These are phyloP conservation scores for Mycena rosella DNA, from an alignment of 768 basidiomycete species.

Conservation along the genomic window DNA sequence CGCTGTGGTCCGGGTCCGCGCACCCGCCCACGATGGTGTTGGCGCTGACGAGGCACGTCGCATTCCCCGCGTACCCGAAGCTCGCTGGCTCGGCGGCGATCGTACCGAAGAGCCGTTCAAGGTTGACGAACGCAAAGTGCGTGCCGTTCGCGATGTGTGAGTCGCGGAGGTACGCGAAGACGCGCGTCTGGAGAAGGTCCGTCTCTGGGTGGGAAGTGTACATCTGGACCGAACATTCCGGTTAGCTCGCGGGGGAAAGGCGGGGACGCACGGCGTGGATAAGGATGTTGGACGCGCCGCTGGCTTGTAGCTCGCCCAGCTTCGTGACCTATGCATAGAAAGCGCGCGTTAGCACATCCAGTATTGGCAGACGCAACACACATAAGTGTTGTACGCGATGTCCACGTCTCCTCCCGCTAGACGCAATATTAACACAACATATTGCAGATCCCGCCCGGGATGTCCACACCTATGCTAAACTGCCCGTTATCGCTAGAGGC, in stretches of 20 bases:
- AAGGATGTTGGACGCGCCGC: slow-evolving; percentile 46
- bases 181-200: slow-evolving; percentile 42
- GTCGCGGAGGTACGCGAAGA: slow-evolving; percentile 44
- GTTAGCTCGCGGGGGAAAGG: too few relatives aligned
- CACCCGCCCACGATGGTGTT: slow-evolving; percentile 48
- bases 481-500: slow-evolving; percentile 43
- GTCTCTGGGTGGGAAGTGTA: slow-evolving; percentile 46
- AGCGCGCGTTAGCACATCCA: too few relatives aligned
- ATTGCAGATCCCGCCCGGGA: background rate
- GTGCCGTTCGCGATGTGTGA: slow-evolving; percentile 45
- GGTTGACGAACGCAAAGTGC: slow-evolving; percentile 47
- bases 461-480: slow-evolving; percentile 39
- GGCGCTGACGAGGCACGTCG: slow-evolving; percentile 49
- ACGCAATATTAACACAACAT: background rate
- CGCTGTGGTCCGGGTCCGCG: slow-evolving; percentile 45
- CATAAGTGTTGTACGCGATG: slow-evolving; percentile 42
- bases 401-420: slow-evolving; percentile 44
- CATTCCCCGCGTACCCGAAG: slow-evolving; percentile 46
- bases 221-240: slow-evolving; percentile 36
- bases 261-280: slow-evolving; percentile 43
- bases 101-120: slow-evolving; percentile 43
- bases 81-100: slow-evolving; percentile 40
- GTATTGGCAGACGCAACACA: background rate
- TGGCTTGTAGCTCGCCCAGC: slow-evolving; percentile 46
- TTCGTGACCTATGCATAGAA: slow-evolving; percentile 42